A percentile compares a stretch with the other conserved stretches of the same genome.
Conservation (phyloP, 2,329 filamentous ascomycete genomes). For the Lachnellula hyalina region DNA sequence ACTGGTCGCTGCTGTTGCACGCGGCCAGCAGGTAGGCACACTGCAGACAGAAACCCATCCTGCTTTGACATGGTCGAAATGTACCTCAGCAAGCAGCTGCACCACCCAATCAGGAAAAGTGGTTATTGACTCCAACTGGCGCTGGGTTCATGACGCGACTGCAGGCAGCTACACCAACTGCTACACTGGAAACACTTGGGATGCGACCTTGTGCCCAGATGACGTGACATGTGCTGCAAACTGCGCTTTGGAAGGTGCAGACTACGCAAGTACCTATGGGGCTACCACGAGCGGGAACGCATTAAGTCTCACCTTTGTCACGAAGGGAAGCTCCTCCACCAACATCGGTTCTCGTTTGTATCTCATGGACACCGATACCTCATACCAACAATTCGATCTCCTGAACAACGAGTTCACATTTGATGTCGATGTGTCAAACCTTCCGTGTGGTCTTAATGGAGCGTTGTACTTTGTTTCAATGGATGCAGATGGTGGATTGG, state of each 20-base stretch:
- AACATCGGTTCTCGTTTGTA: constrained; percentile 57
- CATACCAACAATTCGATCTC: constrained; percentile 61
- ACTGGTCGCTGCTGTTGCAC: constrained; percentile 35
- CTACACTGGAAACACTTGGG: constrained; percentile 39
- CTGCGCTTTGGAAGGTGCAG: constrained; percentile 49
- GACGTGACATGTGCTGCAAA: constrained; percentile 40
- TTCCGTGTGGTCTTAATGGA: constrained; percentile 68
- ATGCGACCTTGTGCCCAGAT: constrained; percentile 37
- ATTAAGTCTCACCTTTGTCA: constrained; percentile 53
- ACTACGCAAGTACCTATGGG: constrained; percentile 48
- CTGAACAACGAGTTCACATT: constrained; percentile 66
- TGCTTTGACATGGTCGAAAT: constrained; percentile 45
- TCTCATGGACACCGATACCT: constrained; percentile 50
- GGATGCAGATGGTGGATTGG: constrained; percentile 54
- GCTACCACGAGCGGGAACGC: constrained; percentile 47
- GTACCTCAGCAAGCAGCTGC: constrained; percentile 40
- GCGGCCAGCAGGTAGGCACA: constrained; percentile 45
- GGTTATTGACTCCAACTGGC: constrained; percentile 51
- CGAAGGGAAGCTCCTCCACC: constrained; percentile 34
- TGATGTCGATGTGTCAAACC: constrained; percentile 63
- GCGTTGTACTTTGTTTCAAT: constrained; percentile 63
- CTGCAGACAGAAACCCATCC: constrained; percentile 45
- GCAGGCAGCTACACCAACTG: constrained; percentile 33
- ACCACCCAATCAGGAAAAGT: constrained; percentile 42
- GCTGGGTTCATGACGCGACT: constrained; percentile 46